Evolutionary conservation across 2,329 filamentous ascomycete species (phyloP).

Genomic region (Hypocreales sp.): DNA sequence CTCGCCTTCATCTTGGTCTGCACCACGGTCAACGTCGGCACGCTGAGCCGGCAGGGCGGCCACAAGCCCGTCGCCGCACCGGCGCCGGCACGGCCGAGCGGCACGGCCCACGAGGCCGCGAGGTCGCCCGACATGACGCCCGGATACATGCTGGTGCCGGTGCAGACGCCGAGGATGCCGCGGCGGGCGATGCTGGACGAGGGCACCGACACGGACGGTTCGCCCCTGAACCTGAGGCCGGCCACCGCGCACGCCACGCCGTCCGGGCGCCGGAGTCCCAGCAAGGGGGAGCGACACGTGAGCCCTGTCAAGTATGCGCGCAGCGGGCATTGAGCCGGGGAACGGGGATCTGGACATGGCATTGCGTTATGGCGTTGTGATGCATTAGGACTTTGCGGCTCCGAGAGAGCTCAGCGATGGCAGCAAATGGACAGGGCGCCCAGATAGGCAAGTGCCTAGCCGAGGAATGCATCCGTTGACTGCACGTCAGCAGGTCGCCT

Average conservation of each 20-base stretch:
- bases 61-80: conserved; percentile 1
- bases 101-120: conserved; percentile 5
- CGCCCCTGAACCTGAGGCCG: conserved; percentile 26
- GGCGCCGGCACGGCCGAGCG: conserved; percentile 5
- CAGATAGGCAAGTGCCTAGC: too few relatives aligned
- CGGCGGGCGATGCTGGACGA: conserved; percentile 28
- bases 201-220: conserved; percentile 34
- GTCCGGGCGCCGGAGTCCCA: conserved; percentile 28
- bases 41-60: conserved; percentile 15
- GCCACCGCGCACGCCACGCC: conserved; percentile 30
- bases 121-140: conserved; percentile 18
- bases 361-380: too few relatives aligned
- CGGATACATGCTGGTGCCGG: conserved; percentile 33
- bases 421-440: too few relatives aligned
- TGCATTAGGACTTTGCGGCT: too few relatives aligned
- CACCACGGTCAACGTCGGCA: conserved; percentile 35
- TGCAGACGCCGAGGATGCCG: conserved; percentile 30
- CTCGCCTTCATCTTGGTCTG: conserved; percentile 30
- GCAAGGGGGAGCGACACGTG: conserved; percentile 30
- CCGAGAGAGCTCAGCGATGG: too few relatives aligned
- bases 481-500: too few relatives aligned
- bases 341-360: background rate
- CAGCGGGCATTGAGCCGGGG: conserved; percentile 21
- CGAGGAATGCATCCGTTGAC: too few relatives aligned
- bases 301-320: conserved; percentile 30